Conservation (phyloP, 805 yeast species). For the Saturnispora dispora region DNA sequence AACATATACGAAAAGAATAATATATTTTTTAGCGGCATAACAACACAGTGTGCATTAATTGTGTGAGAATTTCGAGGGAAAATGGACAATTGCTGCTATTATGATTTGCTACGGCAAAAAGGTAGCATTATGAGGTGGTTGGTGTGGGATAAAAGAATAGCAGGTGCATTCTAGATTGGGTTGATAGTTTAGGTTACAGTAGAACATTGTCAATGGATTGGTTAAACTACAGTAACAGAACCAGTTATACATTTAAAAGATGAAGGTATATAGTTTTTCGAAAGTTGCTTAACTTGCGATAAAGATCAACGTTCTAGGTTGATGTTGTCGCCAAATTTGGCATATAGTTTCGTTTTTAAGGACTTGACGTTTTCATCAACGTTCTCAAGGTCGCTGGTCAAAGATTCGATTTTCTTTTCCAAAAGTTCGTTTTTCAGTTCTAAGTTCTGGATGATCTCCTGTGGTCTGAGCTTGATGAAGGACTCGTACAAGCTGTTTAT, state of each 20-base stretch:
- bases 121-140: neutral
- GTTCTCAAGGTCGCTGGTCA: constrained; percentile 39
- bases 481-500: constrained; percentile 73
- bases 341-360: constrained; percentile 69
- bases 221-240: neutral
- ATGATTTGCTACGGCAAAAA: neutral
- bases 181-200: too few relatives aligned
- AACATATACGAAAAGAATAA: neutral
- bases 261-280: neutral
- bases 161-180: too few relatives aligned
- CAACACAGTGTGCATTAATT: neutral
- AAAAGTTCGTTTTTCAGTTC: constrained; percentile 52
- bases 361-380: constrained; percentile 46
- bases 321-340: constrained; percentile 82
- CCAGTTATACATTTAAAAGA: neutral
- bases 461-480: constrained; percentile 61
- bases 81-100: neutral
- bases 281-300: neutral
- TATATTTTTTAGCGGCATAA: neutral
- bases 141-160: neutral
- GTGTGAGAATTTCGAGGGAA: neutral
- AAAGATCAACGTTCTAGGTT: constrained; percentile 55
- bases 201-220: neutral
- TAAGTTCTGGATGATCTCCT: constrained; percentile 56
- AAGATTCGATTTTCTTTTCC: constrained; percentile 38